Evolutionary conservation across 164 flowering plant genomes (phyloP).

Genomic region (Magnolia officinalis): DNA sequence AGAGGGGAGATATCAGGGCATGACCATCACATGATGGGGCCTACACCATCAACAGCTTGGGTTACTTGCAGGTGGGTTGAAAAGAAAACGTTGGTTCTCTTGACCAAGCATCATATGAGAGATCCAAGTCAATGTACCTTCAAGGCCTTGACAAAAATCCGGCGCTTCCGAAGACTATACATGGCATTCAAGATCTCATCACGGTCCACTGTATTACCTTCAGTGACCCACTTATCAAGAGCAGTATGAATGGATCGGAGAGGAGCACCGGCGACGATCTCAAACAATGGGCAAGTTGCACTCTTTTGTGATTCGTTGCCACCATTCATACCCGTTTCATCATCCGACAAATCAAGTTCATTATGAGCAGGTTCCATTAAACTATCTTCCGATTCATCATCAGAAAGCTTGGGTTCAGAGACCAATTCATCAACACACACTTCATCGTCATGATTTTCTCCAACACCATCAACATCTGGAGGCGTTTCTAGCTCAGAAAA

Average conservation of each 20-base stretch:
- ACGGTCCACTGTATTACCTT: slow-evolving; percentile 51
- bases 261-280: slow-evolving; percentile 37
- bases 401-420: slow-evolving; percentile 48
- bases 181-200: slow-evolving; percentile 35
- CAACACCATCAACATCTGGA: background rate
- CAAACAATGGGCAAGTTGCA: slow-evolving; percentile 25
- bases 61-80: too few species aligned
- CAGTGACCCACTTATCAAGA: slow-evolving; percentile 61
- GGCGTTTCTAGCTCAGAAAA: slow-evolving; percentile 73
- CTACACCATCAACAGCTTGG: too few species aligned
- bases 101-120: background rate
- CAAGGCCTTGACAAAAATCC: slow-evolving; percentile 58
- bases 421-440: slow-evolving; percentile 30
- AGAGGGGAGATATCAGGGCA: too few species aligned
- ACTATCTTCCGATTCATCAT: slow-evolving; percentile 31
- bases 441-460: slow-evolving; percentile 10
- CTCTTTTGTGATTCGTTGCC: slow-evolving; percentile 4
- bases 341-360: slow-evolving; percentile 33
- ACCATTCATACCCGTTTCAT: slow-evolving; percentile 14
- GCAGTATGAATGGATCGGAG: slow-evolving; percentile 26
- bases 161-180: slow-evolving; percentile 49
- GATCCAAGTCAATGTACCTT: slow-evolving; percentile 42
- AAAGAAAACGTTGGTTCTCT: too few species aligned
- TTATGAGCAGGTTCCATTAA: slow-evolving; percentile 23
- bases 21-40: too few species aligned